These are phyloP conservation scores for Coemansia sp. DNA, from an alignment of 192 early-diverging fungal genomes.

Conservation along the genomic window DNA sequence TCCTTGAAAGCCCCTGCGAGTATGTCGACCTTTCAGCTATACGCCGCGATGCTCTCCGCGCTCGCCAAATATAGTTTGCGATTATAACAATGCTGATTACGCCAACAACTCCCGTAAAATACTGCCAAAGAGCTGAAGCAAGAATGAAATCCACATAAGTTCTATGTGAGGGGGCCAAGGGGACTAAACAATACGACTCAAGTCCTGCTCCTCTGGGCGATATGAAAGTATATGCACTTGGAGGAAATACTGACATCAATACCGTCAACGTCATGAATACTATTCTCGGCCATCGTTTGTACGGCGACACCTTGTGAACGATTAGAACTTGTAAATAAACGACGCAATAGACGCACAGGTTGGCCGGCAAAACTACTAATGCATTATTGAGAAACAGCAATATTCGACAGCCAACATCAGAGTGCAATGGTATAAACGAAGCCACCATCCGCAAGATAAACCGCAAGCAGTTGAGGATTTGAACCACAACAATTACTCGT, in stretches of 20 bases:
- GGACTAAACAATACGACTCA: conserved; percentile 12
- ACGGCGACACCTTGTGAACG: conserved; percentile 34
- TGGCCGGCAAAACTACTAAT: conserved; percentile 13
- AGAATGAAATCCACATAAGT: conserved; percentile 20
- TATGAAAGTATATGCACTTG: conserved; percentile 16
- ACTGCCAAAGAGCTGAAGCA: conserved; percentile 21
- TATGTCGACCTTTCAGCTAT: conserved; percentile 3
- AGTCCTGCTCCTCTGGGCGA: neutral
- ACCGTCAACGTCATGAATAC: conserved; percentile 11
- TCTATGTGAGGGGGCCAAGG: neutral
- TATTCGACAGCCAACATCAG: conserved; percentile 24
- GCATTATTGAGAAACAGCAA: conserved; percentile 28
- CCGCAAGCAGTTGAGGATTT: conserved; percentile 29
- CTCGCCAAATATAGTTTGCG: conserved; percentile 14
- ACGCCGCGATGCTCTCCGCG: conserved; percentile 12
- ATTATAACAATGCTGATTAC: conserved; percentile 18
- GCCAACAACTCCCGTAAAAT: conserved; percentile 35
- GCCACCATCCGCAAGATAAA: conserved; percentile 24
- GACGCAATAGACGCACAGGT: conserved; percentile 33
- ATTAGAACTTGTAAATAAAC: conserved; percentile 44
- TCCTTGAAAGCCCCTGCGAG: conserved; percentile 11
- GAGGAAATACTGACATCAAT: conserved; percentile 15
- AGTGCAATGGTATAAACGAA: neutral
- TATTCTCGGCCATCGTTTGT: conserved; percentile 26
- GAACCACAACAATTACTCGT: conserved; percentile 29